Evolutionary conservation across 345 rosid genomes (phyloP), one percentile per base, ranked within the genome.

Genomic region (Populus simonii): DNA sequence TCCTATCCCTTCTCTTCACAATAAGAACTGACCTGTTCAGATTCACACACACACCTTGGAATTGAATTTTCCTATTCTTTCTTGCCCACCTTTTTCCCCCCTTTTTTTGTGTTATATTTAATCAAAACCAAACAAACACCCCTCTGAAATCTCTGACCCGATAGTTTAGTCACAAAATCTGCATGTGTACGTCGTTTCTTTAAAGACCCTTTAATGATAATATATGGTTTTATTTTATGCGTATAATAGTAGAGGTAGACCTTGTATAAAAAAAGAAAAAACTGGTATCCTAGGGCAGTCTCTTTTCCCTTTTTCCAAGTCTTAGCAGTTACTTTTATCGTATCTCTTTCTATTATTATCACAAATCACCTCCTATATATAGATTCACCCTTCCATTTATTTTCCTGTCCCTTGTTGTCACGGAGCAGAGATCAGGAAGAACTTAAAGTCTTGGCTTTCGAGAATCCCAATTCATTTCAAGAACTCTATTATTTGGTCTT

Each of bases 121-220:
- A 53, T 72, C 68, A 67, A 71, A 76, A 35, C 61, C 66, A 67
- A 82, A 83, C 81, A 84, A 85, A 82, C 89, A 79, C 86, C 15
- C 29, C 87, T 84, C 82, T 78, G 90, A 75, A 80, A 77, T 82
- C 92, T 92, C 98, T 93, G 95, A 90, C 93, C 93, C 88, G 86
- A 88, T 89, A 80, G 93, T 89, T 89, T 85, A 86, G 92, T 90
- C 95, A 90, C 91, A 90, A 88, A 89, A 89, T 89, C 90, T 90
- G 95, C 97, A 92, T 91, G 97, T 80, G 86, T 88, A 89, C 95
- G 91, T 89, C 86, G 88, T 83, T 88, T 51, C 66, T 74, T 72
- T 76, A 76, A 66, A 69, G 72, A 71, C 20, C 27, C 49, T 53
- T 59, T 23, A 59, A 11, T 11, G 23, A 23, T 0, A 9, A 59